Conservation (phyloP, 768 basidiomycete species). For the Mrakia frigida region DNA sequence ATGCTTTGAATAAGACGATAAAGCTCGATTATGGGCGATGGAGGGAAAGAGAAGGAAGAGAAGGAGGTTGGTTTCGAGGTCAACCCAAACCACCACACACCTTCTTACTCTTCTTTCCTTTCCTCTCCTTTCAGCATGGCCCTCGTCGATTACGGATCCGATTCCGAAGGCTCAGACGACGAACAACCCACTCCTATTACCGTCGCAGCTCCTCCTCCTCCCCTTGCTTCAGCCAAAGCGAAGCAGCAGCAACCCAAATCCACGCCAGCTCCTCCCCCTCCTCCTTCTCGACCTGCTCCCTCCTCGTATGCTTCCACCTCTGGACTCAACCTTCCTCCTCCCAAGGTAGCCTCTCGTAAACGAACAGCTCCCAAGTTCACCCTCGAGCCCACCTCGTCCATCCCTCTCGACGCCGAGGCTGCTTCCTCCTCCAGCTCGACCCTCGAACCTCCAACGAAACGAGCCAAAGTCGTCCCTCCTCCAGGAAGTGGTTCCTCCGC, state of each 20-base stretch:
- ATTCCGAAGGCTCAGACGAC: conserved; percentile 22
- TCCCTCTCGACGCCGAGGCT: not conserved
- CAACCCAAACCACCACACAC: too few species aligned
- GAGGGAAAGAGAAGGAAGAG: too few species aligned
- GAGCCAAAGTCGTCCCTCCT: conserved; percentile 11
- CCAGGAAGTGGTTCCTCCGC: conserved; percentile 23
- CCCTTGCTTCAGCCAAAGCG: not conserved
- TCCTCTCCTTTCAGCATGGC: conserved; percentile 8
- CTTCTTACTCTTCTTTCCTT: too few species aligned
- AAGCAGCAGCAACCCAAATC: not conserved
- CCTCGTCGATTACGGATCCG: conserved; percentile 32
- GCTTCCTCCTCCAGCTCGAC: not conserved
- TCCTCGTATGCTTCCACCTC: conserved; percentile 11
- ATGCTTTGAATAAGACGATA: too few species aligned
- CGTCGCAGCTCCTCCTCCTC: not conserved
- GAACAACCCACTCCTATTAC: conserved; percentile 1
- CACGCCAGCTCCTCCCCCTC: not conserved
- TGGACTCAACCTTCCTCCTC: conserved; percentile 28
- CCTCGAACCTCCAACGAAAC: conserved; percentile 22
- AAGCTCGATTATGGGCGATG: too few species aligned
- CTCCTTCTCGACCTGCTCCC: conserved; percentile 10
- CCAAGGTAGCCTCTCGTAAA: conserved; percentile 14
- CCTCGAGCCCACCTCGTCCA: not conserved
- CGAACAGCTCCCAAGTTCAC: conserved; percentile 19
- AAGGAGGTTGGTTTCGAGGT: too few species aligned